phyloP scores from a whole-genome alignment of 176 grass and related monocot species.

The Chloris gayana region DNA sequence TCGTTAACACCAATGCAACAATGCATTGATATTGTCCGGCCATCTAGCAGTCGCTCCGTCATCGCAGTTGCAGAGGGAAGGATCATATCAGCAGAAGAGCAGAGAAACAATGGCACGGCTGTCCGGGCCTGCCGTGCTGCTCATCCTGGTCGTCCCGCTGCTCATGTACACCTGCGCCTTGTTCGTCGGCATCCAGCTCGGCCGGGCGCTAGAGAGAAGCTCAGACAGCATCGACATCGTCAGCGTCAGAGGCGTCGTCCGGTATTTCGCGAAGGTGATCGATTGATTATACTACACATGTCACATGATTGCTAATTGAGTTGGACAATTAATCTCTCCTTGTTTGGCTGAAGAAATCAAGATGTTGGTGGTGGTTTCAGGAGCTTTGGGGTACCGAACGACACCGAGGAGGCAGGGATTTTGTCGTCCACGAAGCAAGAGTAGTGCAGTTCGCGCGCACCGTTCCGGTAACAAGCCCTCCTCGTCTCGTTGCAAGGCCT shows the following conservation, averaged over 20 bases:
- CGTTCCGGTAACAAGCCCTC: fast-evolving
- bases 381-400: constrained; percentile 1
- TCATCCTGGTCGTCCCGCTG: constrained; percentile 7
- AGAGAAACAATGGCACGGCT: neutral
- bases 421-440: neutral
- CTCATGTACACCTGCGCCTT: constrained; percentile 23
- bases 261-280: constrained; percentile 21
- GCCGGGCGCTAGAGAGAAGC: constrained; percentile 5
- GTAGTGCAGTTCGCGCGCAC: no score
- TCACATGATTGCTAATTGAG: neutral
- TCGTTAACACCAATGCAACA: no score
- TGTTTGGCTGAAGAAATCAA: no score
- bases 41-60: no score
- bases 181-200: constrained; percentile 27
- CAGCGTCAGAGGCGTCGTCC: neutral
- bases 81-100: no score
- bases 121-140: neutral
- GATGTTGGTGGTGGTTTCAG: neutral
- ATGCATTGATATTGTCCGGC: no score
- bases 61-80: no score
- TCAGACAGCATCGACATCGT: neutral
- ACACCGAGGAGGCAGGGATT: neutral
- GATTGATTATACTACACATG: neutral
- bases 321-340: neutral
- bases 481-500: no score